phyloP scores from a whole-genome alignment of 495 filamentous ascomycete genomes.

The Penicillium egyptiacum region DNA sequence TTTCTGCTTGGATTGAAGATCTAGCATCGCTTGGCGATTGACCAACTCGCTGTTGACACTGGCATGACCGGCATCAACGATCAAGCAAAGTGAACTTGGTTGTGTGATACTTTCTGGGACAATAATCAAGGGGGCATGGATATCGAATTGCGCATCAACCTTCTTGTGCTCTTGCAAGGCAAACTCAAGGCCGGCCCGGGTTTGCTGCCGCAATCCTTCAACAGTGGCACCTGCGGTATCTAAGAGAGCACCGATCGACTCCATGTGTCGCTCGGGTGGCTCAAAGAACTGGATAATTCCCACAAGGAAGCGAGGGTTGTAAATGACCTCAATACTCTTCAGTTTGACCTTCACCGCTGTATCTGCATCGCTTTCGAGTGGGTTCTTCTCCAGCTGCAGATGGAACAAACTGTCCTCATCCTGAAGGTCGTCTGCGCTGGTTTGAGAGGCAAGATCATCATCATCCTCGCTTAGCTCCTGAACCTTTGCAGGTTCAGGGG shows the following conservation, averaged over 20 bases:
- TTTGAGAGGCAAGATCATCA: conserved; percentile 59
- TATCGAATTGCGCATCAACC: conserved; percentile 90
- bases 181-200: conserved; percentile 91
- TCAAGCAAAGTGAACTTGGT: conserved; percentile 78
- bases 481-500: conserved; percentile 47
- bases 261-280: conserved; percentile 95
- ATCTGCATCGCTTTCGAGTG: conserved; percentile 87
- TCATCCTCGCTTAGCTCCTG: conserved; percentile 52
- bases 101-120: conserved; percentile 88
- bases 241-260: conserved; percentile 90
- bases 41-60: conserved; percentile 92
- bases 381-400: conserved; percentile 89
- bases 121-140: conserved; percentile 94
- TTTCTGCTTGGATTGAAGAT: conserved; percentile 87
- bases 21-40: conserved; percentile 80
- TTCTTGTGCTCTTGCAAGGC: conserved; percentile 97
- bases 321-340: conserved; percentile 94
- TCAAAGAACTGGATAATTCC: conserved; percentile 92
- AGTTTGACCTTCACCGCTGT: conserved; percentile 85
- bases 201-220: conserved; percentile 90
- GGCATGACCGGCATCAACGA: conserved; percentile 93
- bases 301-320: conserved; percentile 89
- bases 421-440: conserved; percentile 51
- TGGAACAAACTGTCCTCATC: conserved; percentile 83
- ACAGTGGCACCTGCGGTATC: conserved; percentile 94